Percentiles rank a stretch among this genome's conserved stretches.
These are phyloP conservation scores for Amphirosellinia nigrospora DNA, from an alignment of 495 filamentous ascomycete species.

Conservation along the genomic window DNA sequence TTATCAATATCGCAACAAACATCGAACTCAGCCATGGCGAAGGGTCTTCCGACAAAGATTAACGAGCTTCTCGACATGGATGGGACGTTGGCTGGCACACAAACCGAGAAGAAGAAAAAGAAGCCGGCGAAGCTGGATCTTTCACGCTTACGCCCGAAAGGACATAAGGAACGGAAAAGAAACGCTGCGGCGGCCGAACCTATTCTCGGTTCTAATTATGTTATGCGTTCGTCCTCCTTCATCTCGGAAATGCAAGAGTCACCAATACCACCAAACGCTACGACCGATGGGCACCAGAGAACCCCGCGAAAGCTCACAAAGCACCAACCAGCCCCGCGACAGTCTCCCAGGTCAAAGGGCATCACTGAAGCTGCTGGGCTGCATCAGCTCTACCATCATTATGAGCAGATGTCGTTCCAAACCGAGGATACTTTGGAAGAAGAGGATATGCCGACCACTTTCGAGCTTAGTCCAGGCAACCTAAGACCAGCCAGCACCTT, in stretches of 20 bases:
- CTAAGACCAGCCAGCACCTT: conserved; percentile 30
- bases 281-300: conserved; percentile 29
- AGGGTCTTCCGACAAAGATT: conserved; percentile 54
- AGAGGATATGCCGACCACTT: conserved; percentile 17
- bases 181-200: conserved; percentile 18
- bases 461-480: conserved; percentile 27
- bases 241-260: conserved; percentile 44
- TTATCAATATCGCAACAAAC: conserved; percentile 62
- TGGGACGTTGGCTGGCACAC: conserved; percentile 31
- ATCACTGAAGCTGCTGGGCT: conserved; percentile 42
- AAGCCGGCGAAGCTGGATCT: conserved; percentile 58
- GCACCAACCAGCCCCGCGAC: conserved; percentile 27
- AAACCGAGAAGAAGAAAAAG: conserved; percentile 45
- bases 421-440: conserved; percentile 41
- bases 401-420: conserved; percentile 56
- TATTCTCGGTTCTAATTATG: conserved; percentile 38
- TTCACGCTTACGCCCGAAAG: conserved; percentile 45
- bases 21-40: conserved; percentile 60
- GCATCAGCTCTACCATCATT: conserved; percentile 57
- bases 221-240: conserved; percentile 49
- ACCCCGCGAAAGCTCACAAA: conserved; percentile 34
- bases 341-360: conserved; percentile 42
- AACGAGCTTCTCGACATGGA: conserved; percentile 51
- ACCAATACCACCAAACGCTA: conserved; percentile 29
- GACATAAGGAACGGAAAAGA: conserved; percentile 34